phyloP scores from a whole-genome alignment of 2,329 filamentous ascomycete species.

The Aspergillus flavus region DNA sequence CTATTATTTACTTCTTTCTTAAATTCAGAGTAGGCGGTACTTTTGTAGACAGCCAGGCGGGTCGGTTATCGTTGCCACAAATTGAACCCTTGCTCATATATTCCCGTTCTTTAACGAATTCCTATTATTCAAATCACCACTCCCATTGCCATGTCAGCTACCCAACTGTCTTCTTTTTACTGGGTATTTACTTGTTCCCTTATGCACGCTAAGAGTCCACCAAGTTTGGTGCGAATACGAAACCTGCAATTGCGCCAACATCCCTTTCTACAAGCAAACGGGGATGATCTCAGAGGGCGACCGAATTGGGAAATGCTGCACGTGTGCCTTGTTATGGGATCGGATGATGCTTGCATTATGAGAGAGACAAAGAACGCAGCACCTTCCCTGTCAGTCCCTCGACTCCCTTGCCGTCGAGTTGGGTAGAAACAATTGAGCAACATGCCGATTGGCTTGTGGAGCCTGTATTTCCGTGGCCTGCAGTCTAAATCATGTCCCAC shows the following conservation, averaged over 20 bases:
- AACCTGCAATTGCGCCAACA: neutral
- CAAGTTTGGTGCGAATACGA: neutral
- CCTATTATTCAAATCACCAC: neutral
- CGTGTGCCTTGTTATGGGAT: neutral
- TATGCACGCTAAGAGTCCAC: neutral
- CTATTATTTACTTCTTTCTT: neutral
- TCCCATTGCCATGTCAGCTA: neutral
- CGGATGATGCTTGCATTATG: neutral
- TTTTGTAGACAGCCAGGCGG: neutral
- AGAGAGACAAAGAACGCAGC: neutral
- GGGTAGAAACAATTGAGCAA: neutral
- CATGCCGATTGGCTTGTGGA: neutral
- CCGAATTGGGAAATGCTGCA: neutral
- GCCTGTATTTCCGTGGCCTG: neutral
- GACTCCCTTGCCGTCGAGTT: neutral
- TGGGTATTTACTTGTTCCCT: neutral
- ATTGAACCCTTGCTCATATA: neutral
- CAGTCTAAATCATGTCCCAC: neutral
- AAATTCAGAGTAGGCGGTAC: neutral
- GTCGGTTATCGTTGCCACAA: neutral
- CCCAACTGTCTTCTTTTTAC: neutral
- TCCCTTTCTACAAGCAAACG: neutral
- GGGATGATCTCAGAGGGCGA: neutral
- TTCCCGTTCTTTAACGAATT: neutral
- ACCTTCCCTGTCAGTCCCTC: neutral